Evolutionary conservation across 2,329 filamentous ascomycete species (phyloP).

Genomic region (Aureobasidium subglaciale): DNA sequence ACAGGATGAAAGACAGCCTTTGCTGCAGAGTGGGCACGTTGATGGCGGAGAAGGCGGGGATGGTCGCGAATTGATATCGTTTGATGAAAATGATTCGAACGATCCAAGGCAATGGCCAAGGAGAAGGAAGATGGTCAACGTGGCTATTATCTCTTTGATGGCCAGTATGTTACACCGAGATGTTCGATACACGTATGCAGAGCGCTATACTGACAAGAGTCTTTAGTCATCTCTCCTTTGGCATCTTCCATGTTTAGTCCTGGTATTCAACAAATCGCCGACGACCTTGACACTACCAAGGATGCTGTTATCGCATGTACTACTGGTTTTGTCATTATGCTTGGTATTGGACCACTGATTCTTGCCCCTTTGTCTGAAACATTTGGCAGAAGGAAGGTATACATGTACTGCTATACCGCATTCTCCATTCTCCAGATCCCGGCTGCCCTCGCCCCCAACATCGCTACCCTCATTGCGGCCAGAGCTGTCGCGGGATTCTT

Average conservation of each 20-base stretch:
- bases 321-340: conserved; percentile 44
- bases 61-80: conserved; percentile 24
- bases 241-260: conserved; percentile 47
- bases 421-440: conserved; percentile 44
- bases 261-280: conserved; percentile 43
- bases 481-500: conserved; percentile 44
- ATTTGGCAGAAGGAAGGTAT: conserved; percentile 39
- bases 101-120: conserved; percentile 42
- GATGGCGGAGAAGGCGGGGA: conserved; percentile 32
- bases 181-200: background rate
- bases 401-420: conserved; percentile 38
- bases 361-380: conserved; percentile 42
- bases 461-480: conserved; percentile 37
- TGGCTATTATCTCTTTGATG: conserved; percentile 45
- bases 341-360: conserved; percentile 42
- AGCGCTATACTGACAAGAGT: background rate
- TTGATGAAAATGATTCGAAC: conserved; percentile 33
- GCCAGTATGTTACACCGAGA: conserved; percentile 28
- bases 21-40: conserved; percentile 30
- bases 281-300: conserved; percentile 36
- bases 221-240: conserved; percentile 39
- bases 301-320: conserved; percentile 43
- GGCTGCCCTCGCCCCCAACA: conserved; percentile 41
- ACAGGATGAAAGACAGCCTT: conserved; percentile 32
- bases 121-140: conserved; percentile 41